A percentile compares a stretch with the other conserved stretches of the same genome.
These are phyloP conservation scores for Pyrus bretschneideri DNA, from an alignment of 306 rosid genomes.

Conservation along the genomic window DNA sequence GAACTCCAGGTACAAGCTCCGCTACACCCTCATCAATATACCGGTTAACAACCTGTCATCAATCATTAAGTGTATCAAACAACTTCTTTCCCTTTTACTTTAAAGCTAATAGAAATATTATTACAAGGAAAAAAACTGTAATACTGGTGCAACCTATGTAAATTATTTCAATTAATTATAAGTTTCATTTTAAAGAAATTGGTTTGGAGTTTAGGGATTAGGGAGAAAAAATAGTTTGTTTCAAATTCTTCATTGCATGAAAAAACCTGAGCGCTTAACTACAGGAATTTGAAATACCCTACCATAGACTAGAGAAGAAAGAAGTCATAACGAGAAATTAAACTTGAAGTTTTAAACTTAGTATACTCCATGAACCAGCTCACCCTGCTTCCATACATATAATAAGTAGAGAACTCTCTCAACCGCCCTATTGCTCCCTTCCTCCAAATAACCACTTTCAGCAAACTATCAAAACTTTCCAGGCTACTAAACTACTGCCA, in stretches of 20 bases:
- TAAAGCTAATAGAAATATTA: background rate
- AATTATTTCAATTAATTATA: background rate
- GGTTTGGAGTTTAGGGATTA: background rate
- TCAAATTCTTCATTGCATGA: too few relatives aligned
- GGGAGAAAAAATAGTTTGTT: background rate
- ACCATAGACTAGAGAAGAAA: background rate
- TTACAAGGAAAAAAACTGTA: background rate
- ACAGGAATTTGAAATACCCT: background rate
- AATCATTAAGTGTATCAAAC: constrained; percentile 2
- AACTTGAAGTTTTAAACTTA: background rate
- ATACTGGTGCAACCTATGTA: background rate
- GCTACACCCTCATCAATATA: constrained; percentile 97
- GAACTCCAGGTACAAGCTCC: constrained; percentile 97
- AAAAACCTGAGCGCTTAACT: background rate
- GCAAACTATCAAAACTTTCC: background rate
- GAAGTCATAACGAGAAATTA: background rate
- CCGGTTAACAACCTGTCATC: constrained; percentile 75
- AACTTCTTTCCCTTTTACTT: background rate
- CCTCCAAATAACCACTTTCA: background rate
- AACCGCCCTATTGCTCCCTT: background rate
- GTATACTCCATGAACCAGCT: background rate
- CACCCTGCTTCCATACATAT: background rate
- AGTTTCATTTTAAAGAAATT: background rate
- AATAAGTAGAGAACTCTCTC: background rate
- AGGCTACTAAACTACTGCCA: background rate